phyloP scores from a whole-genome alignment of 306 rosid species.

The Quercus robur region DNA sequence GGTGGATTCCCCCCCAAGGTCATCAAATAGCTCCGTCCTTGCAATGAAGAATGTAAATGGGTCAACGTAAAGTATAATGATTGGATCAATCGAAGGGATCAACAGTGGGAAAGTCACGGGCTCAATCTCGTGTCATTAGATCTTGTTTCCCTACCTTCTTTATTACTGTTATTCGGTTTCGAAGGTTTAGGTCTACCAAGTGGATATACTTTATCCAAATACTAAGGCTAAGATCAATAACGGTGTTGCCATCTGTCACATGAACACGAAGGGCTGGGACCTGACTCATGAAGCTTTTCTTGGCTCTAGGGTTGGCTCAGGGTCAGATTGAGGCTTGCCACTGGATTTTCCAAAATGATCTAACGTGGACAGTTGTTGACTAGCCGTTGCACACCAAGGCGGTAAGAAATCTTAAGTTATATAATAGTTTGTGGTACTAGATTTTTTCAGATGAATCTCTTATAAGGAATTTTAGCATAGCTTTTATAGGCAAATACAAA shows the following conservation, averaged over 20 bases:
- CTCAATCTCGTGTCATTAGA: conserved; percentile 91
- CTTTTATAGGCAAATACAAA: no score
- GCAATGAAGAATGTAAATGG: conserved; percentile 58
- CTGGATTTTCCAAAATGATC: conserved; percentile 92
- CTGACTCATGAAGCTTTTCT: conserved; percentile 75
- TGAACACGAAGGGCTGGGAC: conserved; percentile 85
- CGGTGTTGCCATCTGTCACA: conserved; percentile 82
- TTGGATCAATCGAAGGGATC: conserved; percentile 59
- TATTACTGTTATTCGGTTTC: conserved; percentile 95
- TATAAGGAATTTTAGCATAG: no score
- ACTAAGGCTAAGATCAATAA: conserved; percentile 61
- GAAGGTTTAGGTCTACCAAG: conserved; percentile 81
- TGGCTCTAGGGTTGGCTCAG: conserved; percentile 71
- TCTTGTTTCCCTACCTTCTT: conserved; percentile 76
- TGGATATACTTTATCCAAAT: conserved; percentile 64
- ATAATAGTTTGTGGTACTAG: no score
- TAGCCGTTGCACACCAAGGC: neutral
- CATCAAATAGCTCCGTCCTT: conserved; percentile 24
- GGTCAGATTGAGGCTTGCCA: conserved; percentile 91
- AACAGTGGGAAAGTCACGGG: conserved; percentile 73
- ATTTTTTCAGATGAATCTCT: no score
- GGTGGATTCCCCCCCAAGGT: no score
- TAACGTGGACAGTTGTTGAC: conserved; percentile 81
- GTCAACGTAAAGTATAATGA: conserved; percentile 46
- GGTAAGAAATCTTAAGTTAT: conserved; percentile 49